These are phyloP conservation scores for Trichoderma sp. DNA, from an alignment of 2,329 filamentous ascomycete genomes.

Conservation along the genomic window DNA sequence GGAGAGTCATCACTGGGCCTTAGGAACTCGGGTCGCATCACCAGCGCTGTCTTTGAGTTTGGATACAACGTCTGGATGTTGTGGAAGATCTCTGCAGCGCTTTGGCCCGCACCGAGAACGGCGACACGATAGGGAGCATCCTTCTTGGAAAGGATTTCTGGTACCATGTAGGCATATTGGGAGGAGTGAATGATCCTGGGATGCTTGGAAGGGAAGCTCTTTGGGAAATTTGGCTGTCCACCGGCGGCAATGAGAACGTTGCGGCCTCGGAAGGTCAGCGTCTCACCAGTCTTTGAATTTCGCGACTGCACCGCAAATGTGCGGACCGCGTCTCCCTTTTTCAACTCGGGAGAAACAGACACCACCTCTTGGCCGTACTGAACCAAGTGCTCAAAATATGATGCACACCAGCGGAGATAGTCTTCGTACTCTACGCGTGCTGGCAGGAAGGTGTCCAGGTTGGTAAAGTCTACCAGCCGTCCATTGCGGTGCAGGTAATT, in stretches of 20 bases:
- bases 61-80: constrained; percentile 81
- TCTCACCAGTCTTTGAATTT: constrained; percentile 56
- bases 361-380: constrained; percentile 76
- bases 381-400: constrained; percentile 71
- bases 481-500: constrained; percentile 85
- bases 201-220: constrained; percentile 65
- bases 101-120: constrained; percentile 86
- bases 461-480: constrained; percentile 86
- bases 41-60: constrained; percentile 70
- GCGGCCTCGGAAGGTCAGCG: constrained; percentile 54
- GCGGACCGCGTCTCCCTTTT: constrained; percentile 48
- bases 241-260: constrained; percentile 63
- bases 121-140: constrained; percentile 68
- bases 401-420: constrained; percentile 90
- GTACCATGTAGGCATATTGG: constrained; percentile 68
- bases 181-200: constrained; percentile 84
- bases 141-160: constrained; percentile 56
- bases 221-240: constrained; percentile 67
- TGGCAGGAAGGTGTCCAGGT: constrained; percentile 84
- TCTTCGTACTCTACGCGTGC: constrained; percentile 89
- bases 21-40: constrained; percentile 81
- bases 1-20: constrained; percentile 93
- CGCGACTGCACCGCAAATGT: constrained; percentile 67
- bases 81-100: constrained; percentile 92
- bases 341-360: constrained; percentile 60